phyloP scores from a whole-genome alignment of 2,329 filamentous ascomycete species.

The Ophiognomonia clavigignenti-juglandacearum region DNA sequence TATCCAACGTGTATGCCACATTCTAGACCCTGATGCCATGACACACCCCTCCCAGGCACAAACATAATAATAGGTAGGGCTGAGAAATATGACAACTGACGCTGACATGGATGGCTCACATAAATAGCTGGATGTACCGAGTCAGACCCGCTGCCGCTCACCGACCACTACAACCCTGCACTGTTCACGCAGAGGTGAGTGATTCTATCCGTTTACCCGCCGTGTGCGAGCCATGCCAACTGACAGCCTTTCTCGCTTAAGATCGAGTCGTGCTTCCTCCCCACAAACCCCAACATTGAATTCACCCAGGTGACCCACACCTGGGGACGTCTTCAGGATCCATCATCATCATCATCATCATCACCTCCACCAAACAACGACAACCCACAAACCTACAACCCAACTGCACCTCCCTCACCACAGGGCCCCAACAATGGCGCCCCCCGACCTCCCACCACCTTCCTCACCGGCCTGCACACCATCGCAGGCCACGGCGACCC shows the following conservation, averaged over 20 bases:
- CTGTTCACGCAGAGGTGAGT: conserved; percentile 11
- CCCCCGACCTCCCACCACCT: conserved; percentile 18
- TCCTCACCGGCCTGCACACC: conserved; percentile 43
- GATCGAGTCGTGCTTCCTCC: conserved; percentile 19
- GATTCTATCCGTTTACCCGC: neutral
- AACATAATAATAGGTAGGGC: too few species aligned
- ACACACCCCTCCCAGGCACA: neutral
- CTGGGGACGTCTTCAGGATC: conserved; percentile 21
- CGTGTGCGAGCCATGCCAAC: conserved; percentile 6
- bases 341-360: too few species aligned
- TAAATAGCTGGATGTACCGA: conserved; percentile 26
- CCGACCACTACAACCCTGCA: conserved; percentile 9
- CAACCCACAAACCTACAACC: too few species aligned
- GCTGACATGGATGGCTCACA: conserved; percentile 9
- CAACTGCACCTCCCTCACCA: too few species aligned
- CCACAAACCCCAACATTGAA: conserved; percentile 17
- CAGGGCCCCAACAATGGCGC: neutral
- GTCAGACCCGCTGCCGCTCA: conserved; percentile 26
- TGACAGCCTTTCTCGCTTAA: conserved; percentile 12
- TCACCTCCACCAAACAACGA: too few species aligned
- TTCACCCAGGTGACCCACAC: conserved; percentile 20
- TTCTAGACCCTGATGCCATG: neutral
- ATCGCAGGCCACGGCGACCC: conserved; percentile 45
- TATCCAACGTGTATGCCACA: conserved; percentile 19
- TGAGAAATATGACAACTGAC: too few species aligned